Evolutionary conservation across 2,329 filamentous ascomycete species (phyloP).

Genomic region (Corinectria fuckeliana): DNA sequence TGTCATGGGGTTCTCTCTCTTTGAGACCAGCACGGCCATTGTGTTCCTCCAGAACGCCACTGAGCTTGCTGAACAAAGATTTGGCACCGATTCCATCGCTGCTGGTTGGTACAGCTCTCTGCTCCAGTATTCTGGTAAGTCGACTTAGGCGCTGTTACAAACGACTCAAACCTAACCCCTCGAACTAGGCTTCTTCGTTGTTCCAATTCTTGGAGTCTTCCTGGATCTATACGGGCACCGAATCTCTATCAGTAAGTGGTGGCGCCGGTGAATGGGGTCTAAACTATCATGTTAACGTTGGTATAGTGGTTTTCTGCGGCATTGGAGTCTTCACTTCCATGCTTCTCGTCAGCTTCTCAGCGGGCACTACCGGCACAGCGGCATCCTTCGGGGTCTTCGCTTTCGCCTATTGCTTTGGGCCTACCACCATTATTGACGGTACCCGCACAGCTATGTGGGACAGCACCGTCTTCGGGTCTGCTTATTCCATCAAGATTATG

Average conservation of each 20-base stretch:
- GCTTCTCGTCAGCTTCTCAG: constrained; percentile 58
- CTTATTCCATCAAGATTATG: constrained; percentile 63
- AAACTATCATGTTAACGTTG: background rate
- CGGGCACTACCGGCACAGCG: constrained; percentile 56
- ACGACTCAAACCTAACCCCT: background rate
- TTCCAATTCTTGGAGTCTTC: constrained; percentile 60
- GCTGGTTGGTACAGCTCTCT: constrained; percentile 66
- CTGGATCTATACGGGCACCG: constrained; percentile 62
- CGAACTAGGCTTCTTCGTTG: constrained; percentile 57
- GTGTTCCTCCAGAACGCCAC: constrained; percentile 65
- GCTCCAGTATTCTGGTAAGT: constrained; percentile 51
- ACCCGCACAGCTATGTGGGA: constrained; percentile 65
- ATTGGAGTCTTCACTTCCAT: constrained; percentile 58
- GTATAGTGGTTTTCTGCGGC: constrained; percentile 53
- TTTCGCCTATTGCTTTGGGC: constrained; percentile 59
- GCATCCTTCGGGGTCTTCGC: constrained; percentile 66
- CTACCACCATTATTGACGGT: constrained; percentile 64
- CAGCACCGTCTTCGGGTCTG: constrained; percentile 63
- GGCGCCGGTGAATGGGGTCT: background rate
- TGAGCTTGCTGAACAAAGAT: constrained; percentile 64
- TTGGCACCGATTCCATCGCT: constrained; percentile 56
- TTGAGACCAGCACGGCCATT: constrained; percentile 60
- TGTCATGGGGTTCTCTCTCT: constrained; percentile 59
- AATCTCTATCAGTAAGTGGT: constrained; percentile 50
- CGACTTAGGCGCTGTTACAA: rapidly evolving